phyloP scores from a whole-genome alignment of 257 asterid genomes.

The Avicennia marina region DNA sequence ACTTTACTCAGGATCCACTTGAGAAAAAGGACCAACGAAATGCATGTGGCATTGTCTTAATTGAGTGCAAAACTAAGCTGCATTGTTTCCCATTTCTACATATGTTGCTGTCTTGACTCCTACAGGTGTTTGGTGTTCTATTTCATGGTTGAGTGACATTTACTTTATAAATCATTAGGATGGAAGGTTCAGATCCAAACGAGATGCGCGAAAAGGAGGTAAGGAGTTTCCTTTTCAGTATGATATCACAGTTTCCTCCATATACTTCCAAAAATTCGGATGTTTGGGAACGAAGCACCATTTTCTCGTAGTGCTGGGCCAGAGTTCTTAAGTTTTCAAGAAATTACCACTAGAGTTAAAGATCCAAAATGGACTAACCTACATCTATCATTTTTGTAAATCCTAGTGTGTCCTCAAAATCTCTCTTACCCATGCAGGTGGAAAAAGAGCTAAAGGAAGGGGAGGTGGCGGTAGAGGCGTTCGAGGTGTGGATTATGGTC shows the following conservation, averaged over 20 bases:
- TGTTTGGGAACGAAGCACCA: constrained; percentile 6
- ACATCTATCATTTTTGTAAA: not conserved
- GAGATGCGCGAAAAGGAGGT: constrained; percentile 99
- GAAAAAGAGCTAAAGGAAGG: constrained; percentile 87
- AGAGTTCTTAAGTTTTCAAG: not conserved
- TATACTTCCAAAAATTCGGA: constrained; percentile 1
- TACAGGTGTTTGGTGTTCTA: constrained; percentile 3
- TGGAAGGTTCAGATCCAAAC: constrained; percentile 95
- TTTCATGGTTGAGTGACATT: constrained; percentile 28
- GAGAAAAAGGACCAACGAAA: too few species aligned
- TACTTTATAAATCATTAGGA: constrained; percentile 61
- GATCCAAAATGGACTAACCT: not conserved
- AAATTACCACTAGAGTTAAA: not conserved
- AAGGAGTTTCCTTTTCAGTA: constrained; percentile 22
- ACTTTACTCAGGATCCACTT: too few species aligned
- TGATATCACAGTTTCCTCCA: constrained; percentile 10
- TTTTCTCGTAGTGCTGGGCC: not conserved
- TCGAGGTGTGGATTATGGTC: constrained; percentile 90
- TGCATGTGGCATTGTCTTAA: too few species aligned
- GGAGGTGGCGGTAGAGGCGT: constrained; percentile 78
- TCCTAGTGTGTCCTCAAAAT: constrained; percentile 18
- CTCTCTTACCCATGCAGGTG: constrained; percentile 53
- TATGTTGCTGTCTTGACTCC: not conserved
- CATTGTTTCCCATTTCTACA: not conserved
- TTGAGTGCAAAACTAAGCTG: too few species aligned